Percentiles rank a stretch among this genome's conserved stretches.
Conservation (phyloP, 2,329 filamentous ascomycete genomes). For the Neophaeococcomyces mojaviensis region DNA sequence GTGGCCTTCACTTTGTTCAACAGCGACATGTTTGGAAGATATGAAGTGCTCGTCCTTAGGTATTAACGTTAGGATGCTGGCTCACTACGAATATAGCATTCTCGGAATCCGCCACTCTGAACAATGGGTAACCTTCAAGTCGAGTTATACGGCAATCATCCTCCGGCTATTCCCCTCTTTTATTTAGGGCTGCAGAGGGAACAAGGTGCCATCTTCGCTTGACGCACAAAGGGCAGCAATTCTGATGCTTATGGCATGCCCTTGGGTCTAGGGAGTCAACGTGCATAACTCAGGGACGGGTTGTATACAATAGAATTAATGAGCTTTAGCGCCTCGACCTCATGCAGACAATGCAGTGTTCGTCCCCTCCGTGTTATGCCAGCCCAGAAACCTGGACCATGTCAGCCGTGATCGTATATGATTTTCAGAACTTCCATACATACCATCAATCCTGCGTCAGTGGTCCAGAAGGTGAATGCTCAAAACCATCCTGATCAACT, state of each 20-base stretch:
- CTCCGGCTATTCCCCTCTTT: not conserved
- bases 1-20: no score
- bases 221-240: constrained; percentile 1
- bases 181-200: not conserved
- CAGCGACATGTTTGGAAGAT: no score
- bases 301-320: not conserved
- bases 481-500: no score
- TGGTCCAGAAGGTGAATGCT: no score
- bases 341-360: constrained; percentile 1
- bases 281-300: not conserved
- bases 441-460: no score
- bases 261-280: not conserved
- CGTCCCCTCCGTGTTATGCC: no score
- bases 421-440: no score
- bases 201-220: constrained; percentile 2
- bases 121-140: not conserved
- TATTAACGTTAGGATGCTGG: no score
- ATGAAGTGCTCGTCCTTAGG: no score
- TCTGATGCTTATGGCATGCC: not conserved
- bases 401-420: no score
- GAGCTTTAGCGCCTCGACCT: not conserved
- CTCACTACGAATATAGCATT: no score
- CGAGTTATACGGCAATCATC: constrained; percentile 2
- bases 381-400: no score
- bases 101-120: not conserved